A percentile compares a stretch with the other conserved stretches of the same genome.
phyloP scores from a whole-genome alignment of 192 early-diverging fungal species.

The Podila clonocystis region DNA sequence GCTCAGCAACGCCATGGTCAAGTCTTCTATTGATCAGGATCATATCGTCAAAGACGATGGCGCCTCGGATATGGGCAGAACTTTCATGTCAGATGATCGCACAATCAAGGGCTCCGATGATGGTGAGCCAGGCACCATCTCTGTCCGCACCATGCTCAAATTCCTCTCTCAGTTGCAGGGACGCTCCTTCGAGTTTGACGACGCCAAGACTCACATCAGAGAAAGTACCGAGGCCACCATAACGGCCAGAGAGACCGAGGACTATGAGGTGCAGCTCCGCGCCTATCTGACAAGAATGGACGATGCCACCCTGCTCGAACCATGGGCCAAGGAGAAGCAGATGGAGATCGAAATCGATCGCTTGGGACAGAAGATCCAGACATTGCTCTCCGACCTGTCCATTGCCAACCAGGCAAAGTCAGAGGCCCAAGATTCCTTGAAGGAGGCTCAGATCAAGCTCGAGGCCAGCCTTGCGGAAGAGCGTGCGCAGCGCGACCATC shows the following conservation, averaged over 20 bases:
- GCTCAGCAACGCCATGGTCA: constrained; percentile 37
- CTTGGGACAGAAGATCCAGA: constrained; percentile 37
- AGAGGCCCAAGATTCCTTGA: constrained; percentile 11
- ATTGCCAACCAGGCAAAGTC: constrained; percentile 23
- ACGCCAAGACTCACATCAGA: constrained; percentile 11
- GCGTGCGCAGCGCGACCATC: constrained; percentile 34
- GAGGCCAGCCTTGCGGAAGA: constrained; percentile 34
- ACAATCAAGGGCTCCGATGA: constrained; percentile 4
- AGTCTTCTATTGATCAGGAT: constrained; percentile 1
- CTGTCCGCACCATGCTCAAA: constrained; percentile 45
- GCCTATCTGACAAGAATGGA: constrained; percentile 26
- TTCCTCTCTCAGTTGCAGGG: constrained; percentile 50
- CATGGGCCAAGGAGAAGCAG: constrained; percentile 46
- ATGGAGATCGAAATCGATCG: constrained; percentile 37
- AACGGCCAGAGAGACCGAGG: constrained; percentile 1
- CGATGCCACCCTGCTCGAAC: constrained; percentile 34
- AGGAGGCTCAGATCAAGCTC: constrained; percentile 12
- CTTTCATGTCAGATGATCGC: no score
- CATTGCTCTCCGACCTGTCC: constrained; percentile 18
- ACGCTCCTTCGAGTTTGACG: background rate
- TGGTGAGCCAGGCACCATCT: constrained; percentile 20
- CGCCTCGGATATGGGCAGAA: background rate
- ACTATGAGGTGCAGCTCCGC: constrained; percentile 28
- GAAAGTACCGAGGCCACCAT: constrained; percentile 34
- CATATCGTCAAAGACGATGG: background rate